phyloP scores from a whole-genome alignment of 2,329 filamentous ascomycete species.

The Xylaria sp. region DNA sequence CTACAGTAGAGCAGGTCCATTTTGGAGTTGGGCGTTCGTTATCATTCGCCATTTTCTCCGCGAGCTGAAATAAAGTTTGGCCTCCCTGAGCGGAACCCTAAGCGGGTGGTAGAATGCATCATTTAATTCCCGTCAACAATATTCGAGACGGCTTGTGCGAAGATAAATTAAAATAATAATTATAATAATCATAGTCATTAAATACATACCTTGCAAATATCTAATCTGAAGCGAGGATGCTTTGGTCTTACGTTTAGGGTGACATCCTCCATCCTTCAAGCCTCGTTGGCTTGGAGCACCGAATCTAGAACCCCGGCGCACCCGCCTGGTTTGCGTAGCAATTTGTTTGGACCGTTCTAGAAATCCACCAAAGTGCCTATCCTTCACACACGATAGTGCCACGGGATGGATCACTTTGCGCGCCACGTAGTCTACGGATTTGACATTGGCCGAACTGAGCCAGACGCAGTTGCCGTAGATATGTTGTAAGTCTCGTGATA shows the following conservation, averaged over 20 bases:
- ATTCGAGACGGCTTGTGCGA: too few species aligned
- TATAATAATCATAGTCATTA: too few species aligned
- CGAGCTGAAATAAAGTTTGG: neutral
- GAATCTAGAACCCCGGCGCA: conserved; percentile 21
- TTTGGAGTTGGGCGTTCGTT: neutral
- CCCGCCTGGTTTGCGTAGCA: neutral
- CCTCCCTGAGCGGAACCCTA: too few species aligned
- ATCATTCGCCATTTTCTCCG: neutral
- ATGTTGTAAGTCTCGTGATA: neutral
- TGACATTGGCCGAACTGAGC: neutral
- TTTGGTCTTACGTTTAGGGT: neutral
- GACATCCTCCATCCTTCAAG: conserved; percentile 4
- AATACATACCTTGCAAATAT: neutral
- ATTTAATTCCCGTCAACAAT: too few species aligned
- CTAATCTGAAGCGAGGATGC: neutral
- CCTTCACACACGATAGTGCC: neutral
- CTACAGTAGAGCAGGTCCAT: conserved; percentile 8
- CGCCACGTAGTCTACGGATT: neutral
- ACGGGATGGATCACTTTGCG: conserved; percentile 1
- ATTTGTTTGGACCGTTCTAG: conserved; percentile 14
- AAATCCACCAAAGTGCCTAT: neutral
- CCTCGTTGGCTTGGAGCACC: neutral
- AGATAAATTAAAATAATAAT: too few species aligned
- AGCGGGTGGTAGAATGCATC: neutral
- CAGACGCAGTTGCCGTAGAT: neutral